Evolutionary conservation across 805 yeast genomes (phyloP), one percentile per base, ranked within the genome.

Genomic region (Brettanomyces custersianus): DNA sequence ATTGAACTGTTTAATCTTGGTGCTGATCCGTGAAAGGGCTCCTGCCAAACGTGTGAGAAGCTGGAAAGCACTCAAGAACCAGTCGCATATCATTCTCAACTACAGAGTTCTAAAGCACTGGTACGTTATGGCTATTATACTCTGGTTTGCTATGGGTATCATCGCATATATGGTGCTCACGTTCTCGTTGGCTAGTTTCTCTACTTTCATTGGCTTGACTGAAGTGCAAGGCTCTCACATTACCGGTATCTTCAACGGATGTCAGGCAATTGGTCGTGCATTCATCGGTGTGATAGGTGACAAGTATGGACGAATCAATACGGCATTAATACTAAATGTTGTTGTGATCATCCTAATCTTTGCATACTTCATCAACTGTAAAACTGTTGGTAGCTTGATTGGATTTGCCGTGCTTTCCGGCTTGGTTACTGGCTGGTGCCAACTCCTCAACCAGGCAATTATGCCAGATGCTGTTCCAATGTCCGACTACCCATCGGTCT

Each of bases 221-320:
- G 38, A 59, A 9, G 50, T 54, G 20, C 63, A 70, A 35, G 74
- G 71, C 17, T 61, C 75, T 9, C 54, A 59, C 19, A 45, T 66
- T 25, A 64, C 70, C 3, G 73, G 72, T 1, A 55, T 66, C 9
- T 47, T 70, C 38, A 70, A 68, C 40, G 60, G 65, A 7, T 60
- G 65, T 0, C 77, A 72, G 46, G 54, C 62, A 5, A 40, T 70
- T 12, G 77, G 77, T 5, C 57, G 79, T 46, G 74, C 76, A 2
- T 7, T 49, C 10, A 60, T 70, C 47, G 79, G 77, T 1, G 41
- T 58, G 3, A 22, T 57, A 1, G 67, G 71, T 36, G 76, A 70
- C 38, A 54, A 50, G 28, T 48, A 52, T 33, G 79, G 79, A 1
- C 56, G 73, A 40, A 54, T 67, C 4, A 72, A 72, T 42, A 51